A percentile compares a stretch with the other conserved stretches of the same genome.
Conservation (phyloP, 768 basidiomycete species). For the Lactifluus piperatus region DNA sequence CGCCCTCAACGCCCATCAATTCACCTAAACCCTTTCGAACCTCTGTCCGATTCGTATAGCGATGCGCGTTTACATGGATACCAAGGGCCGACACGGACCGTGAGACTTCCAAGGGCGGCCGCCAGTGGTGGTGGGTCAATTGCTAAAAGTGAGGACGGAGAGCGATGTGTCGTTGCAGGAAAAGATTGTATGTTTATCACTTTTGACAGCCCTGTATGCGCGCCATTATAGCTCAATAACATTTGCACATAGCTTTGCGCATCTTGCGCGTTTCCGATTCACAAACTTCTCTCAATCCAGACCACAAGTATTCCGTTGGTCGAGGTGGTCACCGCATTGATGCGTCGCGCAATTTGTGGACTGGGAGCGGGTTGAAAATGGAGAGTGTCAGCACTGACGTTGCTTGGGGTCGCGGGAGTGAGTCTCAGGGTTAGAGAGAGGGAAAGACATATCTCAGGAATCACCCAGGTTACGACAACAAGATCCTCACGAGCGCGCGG, state of each 20-base stretch:
- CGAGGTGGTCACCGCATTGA: conserved; percentile 62
- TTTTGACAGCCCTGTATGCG: not conserved
- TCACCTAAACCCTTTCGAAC: not conserved
- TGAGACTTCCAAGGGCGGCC: conserved; percentile 52
- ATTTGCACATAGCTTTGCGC: conserved; percentile 22
- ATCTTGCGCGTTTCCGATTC: conserved; percentile 46
- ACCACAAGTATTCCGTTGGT: conserved; percentile 47
- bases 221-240: not conserved
- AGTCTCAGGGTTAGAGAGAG: conserved; percentile 22
- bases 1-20: conserved; percentile 15
- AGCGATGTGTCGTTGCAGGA: conserved; percentile 65
- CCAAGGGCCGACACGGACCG: conserved; percentile 40
- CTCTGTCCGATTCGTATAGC: conserved; percentile 26
- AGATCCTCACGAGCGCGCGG: conserved; percentile 70
- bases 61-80: conserved; percentile 38
- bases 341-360: conserved; percentile 69
- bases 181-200: conserved; percentile 51
- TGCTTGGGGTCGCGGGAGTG: conserved; percentile 68
- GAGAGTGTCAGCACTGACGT: conserved; percentile 74
- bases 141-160: conserved; percentile 57
- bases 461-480: conserved; percentile 53
- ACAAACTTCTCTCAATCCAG: conserved; percentile 27
- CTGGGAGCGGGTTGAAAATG: conserved; percentile 65
- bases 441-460: not conserved
- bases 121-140: conserved; percentile 57